Base-by-base conservation (phyloP, 495 filamentous ascomycete species). In the Annulohypoxylon bovei region DNA sequence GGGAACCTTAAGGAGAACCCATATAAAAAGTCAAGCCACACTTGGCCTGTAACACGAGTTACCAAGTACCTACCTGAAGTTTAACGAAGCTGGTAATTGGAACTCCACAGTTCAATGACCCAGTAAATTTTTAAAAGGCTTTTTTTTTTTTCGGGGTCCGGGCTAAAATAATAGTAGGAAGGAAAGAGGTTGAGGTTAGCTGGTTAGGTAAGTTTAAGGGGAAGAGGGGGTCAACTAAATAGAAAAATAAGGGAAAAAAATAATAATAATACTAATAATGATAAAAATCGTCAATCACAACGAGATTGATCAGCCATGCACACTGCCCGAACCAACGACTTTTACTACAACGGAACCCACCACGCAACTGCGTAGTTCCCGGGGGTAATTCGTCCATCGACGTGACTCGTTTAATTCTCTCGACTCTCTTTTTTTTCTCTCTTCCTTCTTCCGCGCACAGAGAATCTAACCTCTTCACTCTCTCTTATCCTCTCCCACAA, bases 281-380 rank as follows among this genome's bases (percentile, higher is more conserved):
- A 58, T 58, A 33, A 50, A 50, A 49, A 42, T 30, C 47, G 20
- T 65, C 52, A 55, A 62, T 65, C 63, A 44, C 56, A 72, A 53
- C 28, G 42, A 74, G 60, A 74, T 78, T 79, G 77, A 74, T 74
- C 65, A 65, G 35, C 72, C 64, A 73, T 68, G 59, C 63, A 65
- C 65, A 57, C 61, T 35, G 52, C 68, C 76, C 69, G 58, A 68
- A 49, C 70, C 59, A 75, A 64, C 49, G 59, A 59, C 67, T 73
- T 60, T 72, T 63, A 67, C 65, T 72, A 68, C 65, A 65, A 69
- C 68, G 49, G 57, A 71, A 49, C 68, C 65, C 68, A 65, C 68
- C 40, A 62, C 61, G 67, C 67, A 70, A 65, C 52, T 47, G 56
- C 49, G 58, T 61, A 66, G 57, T 62, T 23, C 37, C 49, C 30